phyloP scores from a whole-genome alignment of 129 eudicot genomes.

The Daucus carota region DH1_v3.0 NC_030381.2:43152001-43152500 shows the following conservation, averaged over 20 bases:
- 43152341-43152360: not conserved
- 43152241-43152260: conserved; percentile 94
- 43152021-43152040: conserved; percentile 87
- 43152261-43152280: conserved; percentile 36
- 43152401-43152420: not conserved
- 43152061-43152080: conserved; percentile 90
- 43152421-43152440: not conserved
- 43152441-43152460: not conserved
- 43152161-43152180: conserved; percentile 5
- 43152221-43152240: conserved; percentile 68
- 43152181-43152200: conserved; percentile 90
- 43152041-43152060: conserved; percentile 56
- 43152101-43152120: conserved; percentile 89
- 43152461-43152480: not conserved
- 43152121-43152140: not conserved
- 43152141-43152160: conserved; percentile 2
- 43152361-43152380: not conserved
- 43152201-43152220: conserved; percentile 74
- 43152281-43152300: not conserved
- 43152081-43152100: conserved; percentile 92
- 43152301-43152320: not conserved
- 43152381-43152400: not conserved
- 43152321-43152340: not conserved
- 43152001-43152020: conserved; percentile 78
- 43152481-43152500: not conserved